Evolutionary conservation across 345 rosid genomes (phyloP).

Genomic region (Brassica carinata): DNA sequence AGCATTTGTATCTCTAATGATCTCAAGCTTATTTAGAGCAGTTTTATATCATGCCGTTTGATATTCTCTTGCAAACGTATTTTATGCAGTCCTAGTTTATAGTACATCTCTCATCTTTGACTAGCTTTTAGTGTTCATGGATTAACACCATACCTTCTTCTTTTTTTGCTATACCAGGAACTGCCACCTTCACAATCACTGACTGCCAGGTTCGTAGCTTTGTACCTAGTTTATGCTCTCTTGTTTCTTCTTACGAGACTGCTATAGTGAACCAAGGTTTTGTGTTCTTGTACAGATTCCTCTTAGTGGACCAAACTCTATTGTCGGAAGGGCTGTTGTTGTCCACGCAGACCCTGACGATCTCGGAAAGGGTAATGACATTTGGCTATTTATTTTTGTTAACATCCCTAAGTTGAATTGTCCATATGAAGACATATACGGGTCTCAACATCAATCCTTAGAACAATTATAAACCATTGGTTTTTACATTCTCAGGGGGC

Average conservation of each 20-base stretch:
- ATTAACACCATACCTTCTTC: not conserved
- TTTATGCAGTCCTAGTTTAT: not conserved
- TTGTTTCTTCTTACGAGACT: not conserved
- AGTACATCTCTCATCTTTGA: not conserved
- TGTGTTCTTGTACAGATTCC: constrained; percentile 62
- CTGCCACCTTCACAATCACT: constrained; percentile 56
- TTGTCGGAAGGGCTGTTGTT: constrained; percentile 93
- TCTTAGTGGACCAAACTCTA: constrained; percentile 72
- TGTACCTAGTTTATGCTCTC: not conserved
- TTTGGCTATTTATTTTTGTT: not conserved
- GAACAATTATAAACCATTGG: not conserved
- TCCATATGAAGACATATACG: not conserved
- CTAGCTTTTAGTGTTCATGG: constrained; percentile 5
- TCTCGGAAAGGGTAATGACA: constrained; percentile 85
- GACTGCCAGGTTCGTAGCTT: constrained; percentile 58
- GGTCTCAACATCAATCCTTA: not conserved
- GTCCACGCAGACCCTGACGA: constrained; percentile 94
- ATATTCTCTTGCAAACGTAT: not conserved
- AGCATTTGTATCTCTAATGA: not conserved
- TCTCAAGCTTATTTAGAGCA: constrained; percentile 9
- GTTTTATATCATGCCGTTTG: not conserved
- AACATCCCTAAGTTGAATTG: not conserved
- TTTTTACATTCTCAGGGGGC: constrained; percentile 60
- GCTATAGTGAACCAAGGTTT: not conserved
- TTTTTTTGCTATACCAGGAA: constrained; percentile 51